These are phyloP conservation scores for Tuber magnatum DNA, from an alignment of 495 filamentous ascomycete genomes.

Conservation along the genomic window DNA sequence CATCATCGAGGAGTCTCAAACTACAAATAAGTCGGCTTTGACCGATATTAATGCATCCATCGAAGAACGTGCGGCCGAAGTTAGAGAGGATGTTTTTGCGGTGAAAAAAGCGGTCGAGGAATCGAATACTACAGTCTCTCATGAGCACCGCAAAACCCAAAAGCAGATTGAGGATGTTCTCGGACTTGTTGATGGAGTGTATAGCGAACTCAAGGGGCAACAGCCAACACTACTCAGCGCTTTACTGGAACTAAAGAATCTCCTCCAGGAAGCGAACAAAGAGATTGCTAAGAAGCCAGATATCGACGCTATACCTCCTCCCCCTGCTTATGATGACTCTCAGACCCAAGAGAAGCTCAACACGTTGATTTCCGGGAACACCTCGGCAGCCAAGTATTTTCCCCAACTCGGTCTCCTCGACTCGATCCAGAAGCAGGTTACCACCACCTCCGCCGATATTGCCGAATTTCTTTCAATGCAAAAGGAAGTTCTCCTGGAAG, in stretches of 20 bases:
- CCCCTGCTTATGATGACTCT: conserved; percentile 57
- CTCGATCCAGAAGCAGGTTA: conserved; percentile 81
- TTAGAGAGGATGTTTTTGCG: conserved; percentile 43
- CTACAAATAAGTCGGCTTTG: conserved; percentile 15
- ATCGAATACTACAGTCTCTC: conserved; percentile 17
- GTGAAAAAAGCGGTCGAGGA: conserved; percentile 38
- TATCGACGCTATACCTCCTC: conserved; percentile 36
- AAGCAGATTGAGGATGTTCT: conserved; percentile 37
- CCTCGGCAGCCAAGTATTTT: conserved; percentile 51
- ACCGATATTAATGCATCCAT: conserved; percentile 46
- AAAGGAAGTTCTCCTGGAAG: conserved; percentile 67
- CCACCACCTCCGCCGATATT: conserved; percentile 75
- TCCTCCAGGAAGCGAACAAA: conserved; percentile 38
- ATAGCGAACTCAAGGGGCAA: conserved; percentile 39
- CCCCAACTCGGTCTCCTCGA: conserved; percentile 69
- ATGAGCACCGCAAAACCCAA: conserved; percentile 38
- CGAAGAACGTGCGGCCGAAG: conserved; percentile 49
- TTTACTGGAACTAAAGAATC: conserved; percentile 42
- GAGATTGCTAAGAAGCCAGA: conserved; percentile 32
- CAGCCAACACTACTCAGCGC: conserved; percentile 38
- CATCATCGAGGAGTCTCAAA: conserved; percentile 24
- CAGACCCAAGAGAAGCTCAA: conserved; percentile 79
- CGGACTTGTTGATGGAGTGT: conserved; percentile 34
- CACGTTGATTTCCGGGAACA: conserved; percentile 63
- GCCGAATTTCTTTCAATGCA: conserved; percentile 77